Base-by-base conservation (phyloP, 116 monocot genomes). In the Iris pallida region DNA sequence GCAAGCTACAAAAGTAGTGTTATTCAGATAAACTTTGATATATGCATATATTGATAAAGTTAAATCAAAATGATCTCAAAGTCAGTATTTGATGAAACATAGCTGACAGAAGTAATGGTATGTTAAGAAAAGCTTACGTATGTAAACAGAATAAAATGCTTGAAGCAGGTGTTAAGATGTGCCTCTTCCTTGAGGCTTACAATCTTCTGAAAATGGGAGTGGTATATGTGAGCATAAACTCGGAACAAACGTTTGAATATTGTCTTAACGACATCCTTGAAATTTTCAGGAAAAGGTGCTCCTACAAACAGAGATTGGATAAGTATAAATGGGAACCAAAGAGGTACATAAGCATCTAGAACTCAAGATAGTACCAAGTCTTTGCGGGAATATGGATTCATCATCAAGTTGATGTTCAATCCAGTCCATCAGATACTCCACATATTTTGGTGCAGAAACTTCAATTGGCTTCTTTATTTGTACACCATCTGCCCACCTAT, bases 391-490 rank as follows among this genome's bases (percentile, higher is more conserved):
- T 66, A 93, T 84, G 30, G 93, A 89, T 74, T 93, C 93, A 68
- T 93, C 77, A 61, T 93, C 93, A 54, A 93, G 81, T 70, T 89
- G 93, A 78, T 57, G 72, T 80, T 93, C 93, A 80, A 93, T 93
- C 93, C 93, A 93, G 9, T 93, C 93, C 93, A 93, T 93, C 76
- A 93, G 73, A 79, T 84, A 93, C 58, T 93, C 93, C 52, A 93
- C 93, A 80, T 93, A 93, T 75, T 93, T 89, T 63, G 93, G 93
- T 55, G 93, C 93, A 73, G 93, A 93, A 52, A 93, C 93, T 82
- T 89, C 89, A 69, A 89, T 89, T 16, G 93, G 93, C 69, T 89
- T 93, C 81, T 93, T 93, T 80, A 93, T 93, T 72, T 89, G 89
- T 55, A 93, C 89, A 53, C 93, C 93, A 84, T 93, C 93, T 45